These are phyloP conservation scores for Sugiyamaella pinicola DNA, from an alignment of 1,139 yeast species.

Conservation along the genomic window DNA sequence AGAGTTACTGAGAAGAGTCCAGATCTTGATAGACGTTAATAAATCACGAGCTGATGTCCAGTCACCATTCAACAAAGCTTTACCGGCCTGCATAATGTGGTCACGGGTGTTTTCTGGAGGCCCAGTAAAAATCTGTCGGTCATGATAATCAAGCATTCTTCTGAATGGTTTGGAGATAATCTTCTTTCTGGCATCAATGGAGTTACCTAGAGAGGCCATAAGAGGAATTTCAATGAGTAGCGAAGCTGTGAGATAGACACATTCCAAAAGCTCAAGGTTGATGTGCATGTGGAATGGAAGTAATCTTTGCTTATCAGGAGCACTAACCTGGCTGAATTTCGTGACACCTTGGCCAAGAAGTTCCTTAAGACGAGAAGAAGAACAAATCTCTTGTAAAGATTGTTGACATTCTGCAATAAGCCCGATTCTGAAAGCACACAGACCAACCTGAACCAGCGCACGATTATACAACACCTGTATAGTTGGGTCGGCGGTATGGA, in stretches of 20 bases:
- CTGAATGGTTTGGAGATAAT: constrained; percentile 81
- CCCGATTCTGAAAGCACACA: constrained; percentile 93
- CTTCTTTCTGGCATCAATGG: constrained; percentile 62
- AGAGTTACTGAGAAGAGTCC: constrained; percentile 77
- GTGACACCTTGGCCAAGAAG: constrained; percentile 90
- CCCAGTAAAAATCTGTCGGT: constrained; percentile 93
- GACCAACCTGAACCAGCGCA: constrained; percentile 92
- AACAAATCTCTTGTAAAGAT: constrained; percentile 83
- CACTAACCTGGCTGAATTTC: constrained; percentile 60
- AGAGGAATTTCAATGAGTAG: constrained; percentile 90
- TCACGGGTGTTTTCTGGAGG: constrained; percentile 98
- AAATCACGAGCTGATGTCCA: constrained; percentile 80
- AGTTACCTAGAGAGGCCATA: constrained; percentile 60
- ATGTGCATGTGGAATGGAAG: constrained; percentile 99
- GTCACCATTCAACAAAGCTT: constrained; percentile 84
- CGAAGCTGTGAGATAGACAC: constrained; percentile 89
- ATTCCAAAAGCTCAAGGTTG: constrained; percentile 90
- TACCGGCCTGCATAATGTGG: constrained; percentile 90
- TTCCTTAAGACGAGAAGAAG: constrained; percentile 86
- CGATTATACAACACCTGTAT: constrained; percentile 93
- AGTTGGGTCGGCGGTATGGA: constrained; percentile 80
- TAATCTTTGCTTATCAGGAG: constrained; percentile 74
- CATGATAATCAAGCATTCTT: constrained; percentile 89
- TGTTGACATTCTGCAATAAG: constrained; percentile 85
- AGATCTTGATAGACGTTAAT: constrained; percentile 76